Conservation (phyloP, 1,284 basidiomycete species). For the Heterobasidion annosum region DNA sequence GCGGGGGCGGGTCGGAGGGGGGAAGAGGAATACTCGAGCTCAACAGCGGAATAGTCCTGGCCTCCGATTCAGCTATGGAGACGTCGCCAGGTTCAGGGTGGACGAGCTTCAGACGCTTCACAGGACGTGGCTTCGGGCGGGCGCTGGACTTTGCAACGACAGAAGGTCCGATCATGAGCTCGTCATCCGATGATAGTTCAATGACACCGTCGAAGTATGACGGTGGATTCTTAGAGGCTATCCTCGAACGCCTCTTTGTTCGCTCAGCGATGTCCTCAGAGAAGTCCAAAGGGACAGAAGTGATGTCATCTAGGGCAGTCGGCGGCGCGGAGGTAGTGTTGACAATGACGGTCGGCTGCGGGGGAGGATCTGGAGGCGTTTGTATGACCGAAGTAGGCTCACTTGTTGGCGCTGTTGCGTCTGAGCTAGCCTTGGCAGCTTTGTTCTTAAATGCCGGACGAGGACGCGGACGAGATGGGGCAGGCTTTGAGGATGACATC, state of each 20-base stretch:
- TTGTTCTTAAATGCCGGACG: constrained; percentile 9
- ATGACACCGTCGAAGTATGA: constrained; percentile 16
- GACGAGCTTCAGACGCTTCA: constrained; percentile 11
- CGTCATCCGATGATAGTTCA: constrained; percentile 20
- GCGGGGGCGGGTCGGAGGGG: constrained; percentile 20
- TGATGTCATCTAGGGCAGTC: constrained; percentile 4
- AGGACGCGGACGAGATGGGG: constrained; percentile 14
- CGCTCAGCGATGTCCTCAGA: constrained; percentile 33
- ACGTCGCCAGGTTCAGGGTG: constrained; percentile 1
- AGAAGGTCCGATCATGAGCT: constrained; percentile 11
- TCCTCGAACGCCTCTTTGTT: constrained; percentile 33
- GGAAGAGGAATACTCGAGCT: constrained; percentile 23
- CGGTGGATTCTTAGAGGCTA: constrained; percentile 9
- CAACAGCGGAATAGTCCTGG: constrained; percentile 16
- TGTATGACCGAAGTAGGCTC: constrained; percentile 5
- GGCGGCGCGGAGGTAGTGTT: constrained; percentile 2
- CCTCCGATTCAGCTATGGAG: constrained; percentile 15
- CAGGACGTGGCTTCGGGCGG: constrained; percentile 5
- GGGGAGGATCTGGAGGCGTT: constrained; percentile 6
- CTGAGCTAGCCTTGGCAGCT: constrained; percentile 6
- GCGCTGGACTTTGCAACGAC: neutral
- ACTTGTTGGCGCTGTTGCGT: constrained; percentile 6
- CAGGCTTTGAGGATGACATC: constrained; percentile 5
- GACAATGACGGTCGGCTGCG: neutral
- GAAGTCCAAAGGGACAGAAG: constrained; percentile 7